Base-by-base conservation (phyloP, 2,329 filamentous ascomycete genomes). In the Myriangium duriaei region DNA sequence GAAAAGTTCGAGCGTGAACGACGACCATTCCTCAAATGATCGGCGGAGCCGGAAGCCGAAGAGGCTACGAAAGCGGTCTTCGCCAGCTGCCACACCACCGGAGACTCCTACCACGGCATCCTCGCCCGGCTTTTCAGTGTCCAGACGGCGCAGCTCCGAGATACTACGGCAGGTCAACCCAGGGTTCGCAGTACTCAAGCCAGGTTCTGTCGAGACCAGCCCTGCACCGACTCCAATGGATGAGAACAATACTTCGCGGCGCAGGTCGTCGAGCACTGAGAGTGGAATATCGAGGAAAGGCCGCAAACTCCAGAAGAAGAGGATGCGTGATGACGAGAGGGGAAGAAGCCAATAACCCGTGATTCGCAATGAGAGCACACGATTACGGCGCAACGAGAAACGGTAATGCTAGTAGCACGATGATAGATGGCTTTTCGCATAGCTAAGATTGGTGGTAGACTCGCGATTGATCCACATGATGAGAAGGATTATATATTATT, bases 111-210 rank as follows among this genome's bases (percentile, higher is more conserved):
- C 21, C 7, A 39, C 30, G 11, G 29, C 36, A 3, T 16, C 17
- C 2, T 39, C 35, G 7, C 15, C 37, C 7, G 35, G 33, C 19
- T 18, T 39, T 13, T 42, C 42, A 3, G 32, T 37, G 29, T 13
- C 29, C 5, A 40, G 35, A 12, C 34, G 37, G 11, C 33, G 37
- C 11, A 41, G 42, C 13, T 37, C 43, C 1, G 37, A 40, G 6
- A 33, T 45, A 9, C 30, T 45, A 4, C 38, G 43, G 16, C 28
- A 32, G 15, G 43, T 45, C 14, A 47, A 44, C n/a, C 45, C 51
- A 24, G 56, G 56, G 4, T 59, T 58, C 34, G 55, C 57, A 16
- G 53, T 59, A 15, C 42, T 59, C 3, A 49, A 44, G 35, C 52
- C 53, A 5, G 55, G 56, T 13, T 51, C 55, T 5, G 43, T 59